These are phyloP conservation scores for Pyrenochaeta sp. DNA, from an alignment of 2,329 filamentous ascomycete genomes.

Conservation along the genomic window DNA sequence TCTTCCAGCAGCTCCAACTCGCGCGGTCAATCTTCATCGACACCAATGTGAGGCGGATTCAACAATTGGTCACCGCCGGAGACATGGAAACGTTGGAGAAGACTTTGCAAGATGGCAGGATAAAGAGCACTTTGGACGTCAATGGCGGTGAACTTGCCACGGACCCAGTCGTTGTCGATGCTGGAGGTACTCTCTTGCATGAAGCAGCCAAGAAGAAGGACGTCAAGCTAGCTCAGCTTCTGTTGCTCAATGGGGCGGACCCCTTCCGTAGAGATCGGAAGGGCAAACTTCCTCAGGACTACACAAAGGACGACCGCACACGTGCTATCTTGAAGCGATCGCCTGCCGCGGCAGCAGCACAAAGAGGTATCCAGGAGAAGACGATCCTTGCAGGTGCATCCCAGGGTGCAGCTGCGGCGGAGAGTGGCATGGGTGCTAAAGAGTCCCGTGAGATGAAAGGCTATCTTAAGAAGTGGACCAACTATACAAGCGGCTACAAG, in stretches of 20 bases:
- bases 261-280: constrained; percentile 94
- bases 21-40: constrained; percentile 90
- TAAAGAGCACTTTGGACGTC: constrained; percentile 88
- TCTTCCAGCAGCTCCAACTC: constrained; percentile 93
- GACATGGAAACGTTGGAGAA: constrained; percentile 82
- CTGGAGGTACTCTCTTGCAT: constrained; percentile 91
- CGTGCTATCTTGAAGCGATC: constrained; percentile 91
- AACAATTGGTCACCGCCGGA: constrained; percentile 74
- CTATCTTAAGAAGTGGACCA: constrained; percentile 99
- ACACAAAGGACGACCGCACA: constrained; percentile 93
- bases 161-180: constrained; percentile 77
- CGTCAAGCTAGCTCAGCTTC: constrained; percentile 83
- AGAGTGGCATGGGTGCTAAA: constrained; percentile 71
- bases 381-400: constrained; percentile 84
- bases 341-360: constrained; percentile 90
- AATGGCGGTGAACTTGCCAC: constrained; percentile 90
- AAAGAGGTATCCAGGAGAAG: constrained; percentile 95
- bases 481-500: constrained; percentile 97
- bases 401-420: constrained; percentile 66
- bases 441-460: constrained; percentile 98
- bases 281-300: constrained; percentile 93
- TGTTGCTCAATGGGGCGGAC: constrained; percentile 93
- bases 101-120: constrained; percentile 82
- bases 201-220: constrained; percentile 92
- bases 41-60: constrained; percentile 82